A percentile compares a stretch with the other conserved stretches of the same genome.
phyloP scores from a whole-genome alignment of 2,329 filamentous ascomycete genomes.

The Exserohilum turcica region DNA sequence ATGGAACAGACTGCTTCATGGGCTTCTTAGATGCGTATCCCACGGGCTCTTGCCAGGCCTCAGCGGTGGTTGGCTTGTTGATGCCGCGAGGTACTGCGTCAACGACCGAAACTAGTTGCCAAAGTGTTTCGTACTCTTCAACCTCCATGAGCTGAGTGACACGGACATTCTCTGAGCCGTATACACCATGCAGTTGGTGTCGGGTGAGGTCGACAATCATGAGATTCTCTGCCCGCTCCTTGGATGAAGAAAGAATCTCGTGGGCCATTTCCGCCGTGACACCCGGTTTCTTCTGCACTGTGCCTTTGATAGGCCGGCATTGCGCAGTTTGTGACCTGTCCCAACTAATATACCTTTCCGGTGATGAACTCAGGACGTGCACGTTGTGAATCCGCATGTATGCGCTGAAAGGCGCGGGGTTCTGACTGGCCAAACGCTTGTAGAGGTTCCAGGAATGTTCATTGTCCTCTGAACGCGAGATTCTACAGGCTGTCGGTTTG shows the following conservation, averaged over 20 bases:
- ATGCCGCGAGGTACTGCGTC: slow-evolving; percentile 60
- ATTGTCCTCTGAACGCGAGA: slow-evolving; percentile 41
- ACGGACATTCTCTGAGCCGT: slow-evolving; percentile 71
- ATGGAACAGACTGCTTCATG: slow-evolving; percentile 18
- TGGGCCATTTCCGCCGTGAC: slow-evolving; percentile 76
- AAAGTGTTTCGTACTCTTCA: slow-evolving; percentile 89
- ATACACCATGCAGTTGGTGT: slow-evolving; percentile 87
- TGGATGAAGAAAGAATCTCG: slow-evolving; percentile 74
- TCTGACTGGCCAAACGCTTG: slow-evolving; percentile 68
- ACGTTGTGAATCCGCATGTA: slow-evolving; percentile 68
- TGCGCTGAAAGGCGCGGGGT: slow-evolving; percentile 84
- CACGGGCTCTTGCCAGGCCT: slow-evolving; percentile 39
- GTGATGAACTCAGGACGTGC: slow-evolving; percentile 81
- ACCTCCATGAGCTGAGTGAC: slow-evolving; percentile 83
- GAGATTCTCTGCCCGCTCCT: slow-evolving; percentile 93
- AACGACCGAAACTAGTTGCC: slow-evolving; percentile 88
- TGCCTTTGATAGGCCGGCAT: slow-evolving; percentile 96
- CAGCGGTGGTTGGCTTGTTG: slow-evolving; percentile 33
- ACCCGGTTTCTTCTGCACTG: slow-evolving; percentile 75
- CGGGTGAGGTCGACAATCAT: slow-evolving; percentile 99
- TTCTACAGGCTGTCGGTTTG: slow-evolving; percentile 28
- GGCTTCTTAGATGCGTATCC: slow-evolving; percentile 25
- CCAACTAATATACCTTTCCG: slow-evolving; percentile 85
- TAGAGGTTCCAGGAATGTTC: slow-evolving; percentile 70
- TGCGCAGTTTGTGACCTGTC: slow-evolving; percentile 65